A percentile compares a stretch with the other conserved stretches of the same genome.
Evolutionary conservation across 148 eudicot species (phyloP).

Genomic region (Nyssa sinensis): DNA sequence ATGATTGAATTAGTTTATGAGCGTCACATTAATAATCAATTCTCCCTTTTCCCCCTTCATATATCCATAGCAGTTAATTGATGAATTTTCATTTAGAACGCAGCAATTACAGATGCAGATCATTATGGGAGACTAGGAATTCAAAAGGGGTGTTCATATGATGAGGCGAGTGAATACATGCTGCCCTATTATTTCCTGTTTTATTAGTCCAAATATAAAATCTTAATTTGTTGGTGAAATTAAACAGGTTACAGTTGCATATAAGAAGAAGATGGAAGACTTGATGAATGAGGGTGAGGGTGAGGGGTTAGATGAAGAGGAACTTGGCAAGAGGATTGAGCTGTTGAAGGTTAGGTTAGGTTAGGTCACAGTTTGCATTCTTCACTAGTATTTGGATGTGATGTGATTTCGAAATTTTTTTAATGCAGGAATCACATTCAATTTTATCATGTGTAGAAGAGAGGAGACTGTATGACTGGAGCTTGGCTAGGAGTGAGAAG

Average conservation of each 20-base stretch:
- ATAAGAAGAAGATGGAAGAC: slow-evolving; percentile 53
- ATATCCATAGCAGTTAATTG: slow-evolving; percentile 4
- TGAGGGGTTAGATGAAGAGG: slow-evolving; percentile 62
- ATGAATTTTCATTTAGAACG: slow-evolving; percentile 40
- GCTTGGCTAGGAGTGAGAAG: slow-evolving; percentile 54
- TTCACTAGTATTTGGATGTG: too few species aligned
- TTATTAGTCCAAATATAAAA: neutral
- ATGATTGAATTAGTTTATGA: neutral
- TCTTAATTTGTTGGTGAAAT: too few species aligned
- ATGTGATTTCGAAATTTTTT: too few species aligned
- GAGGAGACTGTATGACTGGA: slow-evolving; percentile 84
- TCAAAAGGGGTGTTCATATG: slow-evolving; percentile 57
- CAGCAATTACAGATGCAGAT: slow-evolving; percentile 88
- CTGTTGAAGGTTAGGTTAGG: slow-evolving; percentile 62
- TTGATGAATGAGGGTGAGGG: slow-evolving; percentile 46
- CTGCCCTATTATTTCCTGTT: neutral
- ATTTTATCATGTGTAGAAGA: slow-evolving; percentile 65
- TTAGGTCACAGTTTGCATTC: neutral
- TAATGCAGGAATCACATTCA: slow-evolving; percentile 54
- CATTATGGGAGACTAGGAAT: slow-evolving; percentile 74
- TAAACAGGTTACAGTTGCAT: slow-evolving; percentile 55
- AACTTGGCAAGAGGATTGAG: slow-evolving; percentile 49
- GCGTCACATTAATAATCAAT: too few species aligned
- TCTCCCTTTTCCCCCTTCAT: neutral
- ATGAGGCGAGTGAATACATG: slow-evolving; percentile 37